These are phyloP conservation scores for Austroboletus niveus DNA, from an alignment of 1,284 basidiomycete species.

Conservation along the genomic window DNA sequence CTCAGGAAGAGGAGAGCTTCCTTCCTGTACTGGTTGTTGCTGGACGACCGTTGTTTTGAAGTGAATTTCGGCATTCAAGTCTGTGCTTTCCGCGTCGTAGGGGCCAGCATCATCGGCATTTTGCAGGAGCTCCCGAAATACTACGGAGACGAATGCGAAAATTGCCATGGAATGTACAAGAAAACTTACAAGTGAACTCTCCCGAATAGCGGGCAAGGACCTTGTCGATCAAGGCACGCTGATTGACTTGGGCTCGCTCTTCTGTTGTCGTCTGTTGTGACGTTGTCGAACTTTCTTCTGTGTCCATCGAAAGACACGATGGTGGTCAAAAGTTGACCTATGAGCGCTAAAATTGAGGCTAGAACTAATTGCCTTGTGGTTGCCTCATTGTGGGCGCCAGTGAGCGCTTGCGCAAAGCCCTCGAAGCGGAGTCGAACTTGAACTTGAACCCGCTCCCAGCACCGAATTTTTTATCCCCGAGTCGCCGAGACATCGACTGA, in stretches of 20 bases:
- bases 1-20: not conserved
- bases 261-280: not conserved
- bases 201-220: slow-evolving; percentile 95
- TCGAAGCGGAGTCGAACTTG: too few species aligned
- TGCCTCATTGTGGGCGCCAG: not conserved
- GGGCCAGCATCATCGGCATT: slow-evolving; percentile 96
- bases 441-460: too few species aligned
- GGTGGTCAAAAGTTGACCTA: not conserved
- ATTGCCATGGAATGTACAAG: not conserved
- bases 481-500: too few species aligned
- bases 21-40: slow-evolving; percentile 2
- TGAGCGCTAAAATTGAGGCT: not conserved
- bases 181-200: slow-evolving; percentile 72
- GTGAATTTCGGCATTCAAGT: slow-evolving; percentile 59
- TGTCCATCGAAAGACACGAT: not conserved
- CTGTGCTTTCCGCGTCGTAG: too few species aligned
- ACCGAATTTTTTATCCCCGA: too few species aligned
- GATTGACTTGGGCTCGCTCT: slow-evolving; percentile 68
- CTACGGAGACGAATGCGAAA: slow-evolving; percentile 32
- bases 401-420: not conserved
- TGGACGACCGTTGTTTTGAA: slow-evolving; percentile 70
- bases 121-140: slow-evolving; percentile 89
- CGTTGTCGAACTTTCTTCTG: too few species aligned
- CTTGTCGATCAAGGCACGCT: slow-evolving; percentile 91
- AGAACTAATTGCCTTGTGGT: not conserved